Evolutionary conservation across 176 grass and related monocot genomes (phyloP).

Genomic region (Calamus simplicifolius): DNA sequence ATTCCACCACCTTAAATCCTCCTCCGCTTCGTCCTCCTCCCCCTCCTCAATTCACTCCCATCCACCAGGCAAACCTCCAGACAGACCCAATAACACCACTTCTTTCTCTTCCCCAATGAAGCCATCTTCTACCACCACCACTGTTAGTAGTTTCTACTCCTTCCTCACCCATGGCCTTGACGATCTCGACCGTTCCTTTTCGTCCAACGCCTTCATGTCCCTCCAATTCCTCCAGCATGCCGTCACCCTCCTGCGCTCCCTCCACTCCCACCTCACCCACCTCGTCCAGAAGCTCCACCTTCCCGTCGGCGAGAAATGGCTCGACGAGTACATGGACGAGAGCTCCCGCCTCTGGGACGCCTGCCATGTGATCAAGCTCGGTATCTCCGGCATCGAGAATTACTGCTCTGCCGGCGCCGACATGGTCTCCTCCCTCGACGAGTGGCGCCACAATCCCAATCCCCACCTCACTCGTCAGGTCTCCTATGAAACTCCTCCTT

Average conservation of each 20-base stretch:
- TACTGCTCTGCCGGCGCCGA: conserved; percentile 9
- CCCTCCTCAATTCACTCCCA: no score
- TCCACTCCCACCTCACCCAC: conserved; percentile 11
- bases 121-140: not conserved
- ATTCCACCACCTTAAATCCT: not conserved
- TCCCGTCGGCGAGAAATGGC: conserved; percentile 15
- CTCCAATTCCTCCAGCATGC: conserved; percentile 10
- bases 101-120: not conserved
- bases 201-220: conserved; percentile 15
- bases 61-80: no score
- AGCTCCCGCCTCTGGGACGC: conserved; percentile 22
- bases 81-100: no score
- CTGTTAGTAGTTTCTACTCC: conserved; percentile 7
- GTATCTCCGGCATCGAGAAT: conserved; percentile 14
- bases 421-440: conserved; percentile 8
- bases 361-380: conserved; percentile 23
- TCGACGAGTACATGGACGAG: conserved; percentile 21
- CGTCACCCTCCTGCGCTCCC: conserved; percentile 9
- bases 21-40: not conserved
- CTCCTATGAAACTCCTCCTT: no score
- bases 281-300: conserved; percentile 20
- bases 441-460: conserved; percentile 7
- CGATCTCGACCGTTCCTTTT: conserved; percentile 9
- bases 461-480: conserved; percentile 6
- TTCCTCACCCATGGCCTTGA: conserved; percentile 12